A percentile compares a stretch with the other conserved stretches of the same genome.
phyloP scores from a whole-genome alignment of 495 filamentous ascomycete genomes.

The Lepraria neglecta region DNA sequence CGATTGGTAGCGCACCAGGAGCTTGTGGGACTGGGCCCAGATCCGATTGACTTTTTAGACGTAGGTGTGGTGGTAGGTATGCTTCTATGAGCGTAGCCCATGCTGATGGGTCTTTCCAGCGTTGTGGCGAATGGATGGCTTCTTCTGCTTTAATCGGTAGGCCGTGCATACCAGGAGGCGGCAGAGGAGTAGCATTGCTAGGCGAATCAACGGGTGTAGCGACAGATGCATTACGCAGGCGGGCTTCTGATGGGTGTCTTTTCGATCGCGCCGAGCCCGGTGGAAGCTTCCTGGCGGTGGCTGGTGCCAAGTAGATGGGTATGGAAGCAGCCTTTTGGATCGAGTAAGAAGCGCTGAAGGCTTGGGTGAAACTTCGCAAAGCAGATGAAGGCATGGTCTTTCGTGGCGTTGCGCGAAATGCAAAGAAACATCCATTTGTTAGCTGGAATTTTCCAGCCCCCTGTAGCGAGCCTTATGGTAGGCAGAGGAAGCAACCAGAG shows the following conservation, averaged over 20 bases:
- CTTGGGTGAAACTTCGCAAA: slow-evolving; percentile 4
- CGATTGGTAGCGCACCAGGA: slow-evolving; percentile 18
- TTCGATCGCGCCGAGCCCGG: neutral
- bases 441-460: neutral
- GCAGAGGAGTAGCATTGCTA: neutral
- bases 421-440: neutral
- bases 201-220: neutral
- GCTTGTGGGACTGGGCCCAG: slow-evolving; percentile 19
- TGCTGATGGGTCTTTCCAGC: slow-evolving; percentile 23
- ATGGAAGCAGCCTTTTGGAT: neutral
- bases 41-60: slow-evolving; percentile 10
- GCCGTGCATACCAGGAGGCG: neutral
- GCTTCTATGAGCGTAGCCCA: slow-evolving; percentile 44
- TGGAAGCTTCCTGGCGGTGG: neutral
- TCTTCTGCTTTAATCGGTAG: slow-evolving; percentile 11
- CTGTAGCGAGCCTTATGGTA: neutral
- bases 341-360: neutral
- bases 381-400: slow-evolving; percentile 3
- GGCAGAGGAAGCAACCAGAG: neutral
- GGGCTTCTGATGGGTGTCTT: neutral
- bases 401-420: neutral
- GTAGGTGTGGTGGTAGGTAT: slow-evolving; percentile 39
- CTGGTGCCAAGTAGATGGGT: slow-evolving; percentile 10
- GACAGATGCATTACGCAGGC: slow-evolving; percentile 10
- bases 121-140: slow-evolving; percentile 11